A percentile compares a stretch with the other conserved stretches of the same genome.
Conservation (phyloP, 148 eudicot genomes). For the Bassia scoparia region DNA sequence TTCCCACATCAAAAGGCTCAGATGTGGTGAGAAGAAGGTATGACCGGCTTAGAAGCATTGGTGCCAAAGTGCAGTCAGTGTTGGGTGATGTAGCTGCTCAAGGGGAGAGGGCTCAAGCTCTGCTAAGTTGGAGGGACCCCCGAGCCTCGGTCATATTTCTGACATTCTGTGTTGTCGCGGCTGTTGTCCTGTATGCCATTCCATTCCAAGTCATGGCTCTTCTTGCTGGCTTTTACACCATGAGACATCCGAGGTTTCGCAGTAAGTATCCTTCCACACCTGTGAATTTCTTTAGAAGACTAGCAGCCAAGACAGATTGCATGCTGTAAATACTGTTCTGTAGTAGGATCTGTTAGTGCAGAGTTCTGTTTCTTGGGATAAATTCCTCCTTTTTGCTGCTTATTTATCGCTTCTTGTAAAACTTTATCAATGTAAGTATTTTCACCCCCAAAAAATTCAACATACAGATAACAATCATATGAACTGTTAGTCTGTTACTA, state of each 20-base stretch:
- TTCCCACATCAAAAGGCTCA: slow-evolving; percentile 46
- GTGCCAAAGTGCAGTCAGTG: slow-evolving; percentile 60
- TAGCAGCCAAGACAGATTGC: slow-evolving; percentile 72
- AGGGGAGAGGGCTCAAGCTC: slow-evolving; percentile 68
- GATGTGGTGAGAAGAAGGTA: slow-evolving; percentile 62
- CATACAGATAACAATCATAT: not conserved
- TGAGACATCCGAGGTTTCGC: slow-evolving; percentile 83
- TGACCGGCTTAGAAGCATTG: slow-evolving; percentile 63
- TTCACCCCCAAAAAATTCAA: not conserved
- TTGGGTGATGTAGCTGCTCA: slow-evolving; percentile 76
- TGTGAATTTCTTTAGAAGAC: slow-evolving; percentile 61
- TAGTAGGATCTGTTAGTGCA: not conserved
- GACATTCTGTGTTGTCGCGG: slow-evolving; percentile 57
- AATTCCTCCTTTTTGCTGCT: not conserved
- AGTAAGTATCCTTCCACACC: slow-evolving; percentile 57
- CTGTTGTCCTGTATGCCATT: slow-evolving; percentile 48
- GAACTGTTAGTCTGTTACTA: too few relatives aligned
- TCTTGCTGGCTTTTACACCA: slow-evolving; percentile 43
- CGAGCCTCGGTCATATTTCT: slow-evolving; percentile 61
- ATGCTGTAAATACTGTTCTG: slow-evolving; percentile 42
- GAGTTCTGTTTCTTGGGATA: not conserved
- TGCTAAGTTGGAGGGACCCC: slow-evolving; percentile 84
- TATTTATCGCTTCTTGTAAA: slow-evolving; percentile 13
- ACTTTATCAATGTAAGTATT: not conserved
- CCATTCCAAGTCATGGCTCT: slow-evolving; percentile 53